Evolutionary conservation across 371 early-diverging fungal genomes (phyloP).

Genomic region (Saksenaea vasiformis): DNA sequence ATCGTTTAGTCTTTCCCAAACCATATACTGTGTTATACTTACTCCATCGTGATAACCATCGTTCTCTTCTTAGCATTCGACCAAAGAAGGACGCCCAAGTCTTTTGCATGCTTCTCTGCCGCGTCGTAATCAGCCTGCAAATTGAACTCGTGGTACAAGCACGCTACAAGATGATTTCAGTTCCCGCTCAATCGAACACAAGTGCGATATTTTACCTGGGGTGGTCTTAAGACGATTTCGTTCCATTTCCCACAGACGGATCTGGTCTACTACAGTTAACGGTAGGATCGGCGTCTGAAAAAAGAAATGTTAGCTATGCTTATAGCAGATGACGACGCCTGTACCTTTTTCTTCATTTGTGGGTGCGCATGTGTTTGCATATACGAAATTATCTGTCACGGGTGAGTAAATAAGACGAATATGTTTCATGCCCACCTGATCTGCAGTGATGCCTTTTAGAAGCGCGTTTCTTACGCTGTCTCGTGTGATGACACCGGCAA

Average conservation of each 20-base stretch:
- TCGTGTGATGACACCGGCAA: slow-evolving; percentile 90
- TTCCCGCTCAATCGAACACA: background rate
- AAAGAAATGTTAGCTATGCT: background rate
- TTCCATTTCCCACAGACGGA: slow-evolving; percentile 97
- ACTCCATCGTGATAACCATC: slow-evolving; percentile 66
- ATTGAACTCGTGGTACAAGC: slow-evolving; percentile 84
- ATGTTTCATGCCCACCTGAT: slow-evolving; percentile 65
- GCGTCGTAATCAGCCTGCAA: slow-evolving; percentile 77
- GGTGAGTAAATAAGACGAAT: background rate
- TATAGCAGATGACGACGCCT: background rate
- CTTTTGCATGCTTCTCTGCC: slow-evolving; percentile 73
- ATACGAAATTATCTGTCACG: slow-evolving; percentile 79
- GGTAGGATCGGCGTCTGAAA: slow-evolving; percentile 82
- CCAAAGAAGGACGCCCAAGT: slow-evolving; percentile 83
- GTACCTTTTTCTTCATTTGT: slow-evolving; percentile 80
- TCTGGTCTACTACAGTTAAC: slow-evolving; percentile 94
- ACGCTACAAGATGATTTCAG: slow-evolving; percentile 43
- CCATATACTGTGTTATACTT: slow-evolving; percentile 15
- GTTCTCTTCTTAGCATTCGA: slow-evolving; percentile 60
- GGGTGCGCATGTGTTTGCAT: slow-evolving; percentile 91
- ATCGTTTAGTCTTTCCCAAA: background rate
- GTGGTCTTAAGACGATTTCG: slow-evolving; percentile 78
- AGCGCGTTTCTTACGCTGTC: slow-evolving; percentile 92
- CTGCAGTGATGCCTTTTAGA: slow-evolving; percentile 93
- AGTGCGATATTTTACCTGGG: too few relatives aligned